phyloP scores from a whole-genome alignment of 2,329 filamentous ascomycete genomes.

The Cordyceps pruinosa region DNA sequence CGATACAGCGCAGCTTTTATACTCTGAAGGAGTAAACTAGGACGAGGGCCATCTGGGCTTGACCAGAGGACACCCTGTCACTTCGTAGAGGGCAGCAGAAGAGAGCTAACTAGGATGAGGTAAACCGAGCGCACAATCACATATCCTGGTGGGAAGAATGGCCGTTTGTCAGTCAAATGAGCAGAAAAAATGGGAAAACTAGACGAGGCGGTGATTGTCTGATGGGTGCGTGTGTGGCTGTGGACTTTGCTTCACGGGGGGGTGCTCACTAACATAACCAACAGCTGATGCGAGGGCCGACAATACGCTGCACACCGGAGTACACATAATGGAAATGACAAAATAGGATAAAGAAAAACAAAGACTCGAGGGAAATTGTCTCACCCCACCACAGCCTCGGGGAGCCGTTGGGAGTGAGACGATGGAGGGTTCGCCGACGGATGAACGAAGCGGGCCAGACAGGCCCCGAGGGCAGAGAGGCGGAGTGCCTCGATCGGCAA shows the following conservation, averaged over 20 bases:
- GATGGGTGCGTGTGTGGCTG: not conserved
- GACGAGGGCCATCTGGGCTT: not conserved
- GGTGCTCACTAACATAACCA: not conserved
- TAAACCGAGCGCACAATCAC: not conserved
- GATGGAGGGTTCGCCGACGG: not conserved
- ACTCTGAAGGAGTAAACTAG: not conserved
- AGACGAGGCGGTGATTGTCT: not conserved
- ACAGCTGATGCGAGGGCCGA: not conserved
- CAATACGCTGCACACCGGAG: not conserved
- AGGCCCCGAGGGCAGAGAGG: not conserved
- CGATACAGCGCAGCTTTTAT: not conserved
- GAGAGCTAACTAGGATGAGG: not conserved
- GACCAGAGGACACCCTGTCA: not conserved
- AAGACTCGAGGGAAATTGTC: slow-evolving; percentile 5
- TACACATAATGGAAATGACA: not conserved
- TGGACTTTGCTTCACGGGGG: not conserved
- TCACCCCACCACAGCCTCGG: slow-evolving; percentile 6
- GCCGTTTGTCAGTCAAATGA: not conserved
- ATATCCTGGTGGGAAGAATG: not conserved
- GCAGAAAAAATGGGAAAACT: not conserved
- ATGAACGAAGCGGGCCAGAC: not conserved
- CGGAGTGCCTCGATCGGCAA: not conserved
- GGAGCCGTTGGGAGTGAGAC: not conserved
- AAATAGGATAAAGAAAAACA: too few species aligned
- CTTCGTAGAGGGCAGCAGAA: not conserved